A percentile compares a stretch with the other conserved stretches of the same genome.
phyloP scores from a whole-genome alignment of 2,329 filamentous ascomycete genomes.

The Metarhizium rileyi region DNA sequence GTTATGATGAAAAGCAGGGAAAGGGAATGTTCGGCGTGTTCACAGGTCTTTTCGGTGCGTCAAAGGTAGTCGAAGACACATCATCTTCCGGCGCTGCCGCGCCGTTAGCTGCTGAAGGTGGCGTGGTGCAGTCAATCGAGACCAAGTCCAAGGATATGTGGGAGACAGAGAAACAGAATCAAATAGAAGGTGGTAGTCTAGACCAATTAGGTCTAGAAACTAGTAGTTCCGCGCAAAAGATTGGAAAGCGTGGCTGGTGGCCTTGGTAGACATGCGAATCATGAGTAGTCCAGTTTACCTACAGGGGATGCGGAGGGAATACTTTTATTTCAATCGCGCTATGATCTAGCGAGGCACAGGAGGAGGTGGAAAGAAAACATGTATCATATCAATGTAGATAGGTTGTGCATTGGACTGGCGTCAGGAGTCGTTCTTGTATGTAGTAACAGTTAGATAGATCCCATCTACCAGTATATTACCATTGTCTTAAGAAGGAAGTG shows the following conservation, averaged over 20 bases:
- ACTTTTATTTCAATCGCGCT: not conserved
- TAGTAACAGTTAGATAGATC: constrained; percentile 14
- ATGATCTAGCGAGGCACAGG: constrained; percentile 8
- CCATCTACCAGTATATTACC: not conserved
- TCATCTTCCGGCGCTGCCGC: constrained; percentile 13
- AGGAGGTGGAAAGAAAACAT: constrained; percentile 12
- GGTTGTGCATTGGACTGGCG: constrained; percentile 35
- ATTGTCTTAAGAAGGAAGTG: not conserved
- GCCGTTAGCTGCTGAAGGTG: constrained; percentile 7
- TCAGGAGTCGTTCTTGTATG: constrained; percentile 27
- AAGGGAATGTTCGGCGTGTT: constrained; percentile 28
- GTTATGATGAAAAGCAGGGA: constrained; percentile 15
- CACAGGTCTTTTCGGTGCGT: constrained; percentile 19
- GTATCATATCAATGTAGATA: constrained; percentile 35
- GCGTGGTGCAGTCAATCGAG: constrained; percentile 17
- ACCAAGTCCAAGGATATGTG: constrained; percentile 34
- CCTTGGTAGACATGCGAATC: constrained; percentile 25
- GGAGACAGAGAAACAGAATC: constrained; percentile 40
- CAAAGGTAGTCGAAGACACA: constrained; percentile 4
- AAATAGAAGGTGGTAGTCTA: constrained; percentile 39
- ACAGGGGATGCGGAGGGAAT: not conserved
- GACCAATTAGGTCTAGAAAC: constrained; percentile 37
- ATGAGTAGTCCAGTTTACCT: not conserved
- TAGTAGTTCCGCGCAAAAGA: constrained; percentile 12
- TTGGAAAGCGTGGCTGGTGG: constrained; percentile 41